A percentile compares a stretch with the other conserved stretches of the same genome.
Evolutionary conservation across 495 filamentous ascomycete genomes (phyloP).

Genomic region (Neurospora sp.): DNA sequence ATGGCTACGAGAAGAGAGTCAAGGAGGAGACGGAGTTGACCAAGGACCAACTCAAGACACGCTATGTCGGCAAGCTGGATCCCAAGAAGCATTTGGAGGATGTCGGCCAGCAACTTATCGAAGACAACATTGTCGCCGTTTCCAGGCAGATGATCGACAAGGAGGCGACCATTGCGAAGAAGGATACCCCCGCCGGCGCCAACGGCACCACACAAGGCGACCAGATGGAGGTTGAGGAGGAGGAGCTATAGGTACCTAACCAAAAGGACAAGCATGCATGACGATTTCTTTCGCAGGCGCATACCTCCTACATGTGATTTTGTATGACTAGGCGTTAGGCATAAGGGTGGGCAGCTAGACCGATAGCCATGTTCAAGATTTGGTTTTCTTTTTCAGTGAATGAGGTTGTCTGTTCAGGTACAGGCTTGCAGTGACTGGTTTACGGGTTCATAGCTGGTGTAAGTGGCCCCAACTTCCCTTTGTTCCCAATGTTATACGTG

Average conservation of each 20-base stretch:
- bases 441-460: background rate
- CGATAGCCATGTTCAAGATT: constrained; percentile 12
- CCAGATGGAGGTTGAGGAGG: constrained; percentile 44
- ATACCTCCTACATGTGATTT: background rate
- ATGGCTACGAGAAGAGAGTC: constrained; percentile 96
- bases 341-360: constrained; percentile 14
- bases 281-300: background rate
- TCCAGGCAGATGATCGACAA: constrained; percentile 99
- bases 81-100: constrained; percentile 99
- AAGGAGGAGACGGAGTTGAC: constrained; percentile 96
- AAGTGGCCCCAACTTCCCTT: background rate
- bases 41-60: constrained; percentile 95
- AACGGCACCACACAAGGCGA: constrained; percentile 49
- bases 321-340: constrained; percentile 29
- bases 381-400: constrained; percentile 3
- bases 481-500: background rate
- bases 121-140: constrained; percentile 97
- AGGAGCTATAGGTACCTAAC: constrained; percentile 24
- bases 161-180: constrained; percentile 63
- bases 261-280: background rate
- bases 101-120: constrained; percentile 88
- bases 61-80: constrained; percentile 97
- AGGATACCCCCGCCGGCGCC: constrained; percentile 29
- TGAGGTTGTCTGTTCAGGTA: background rate
- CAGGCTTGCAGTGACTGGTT: background rate